phyloP scores from a whole-genome alignment of 1,139 yeast genomes.

The Yamadazyma taylorii region DNA sequence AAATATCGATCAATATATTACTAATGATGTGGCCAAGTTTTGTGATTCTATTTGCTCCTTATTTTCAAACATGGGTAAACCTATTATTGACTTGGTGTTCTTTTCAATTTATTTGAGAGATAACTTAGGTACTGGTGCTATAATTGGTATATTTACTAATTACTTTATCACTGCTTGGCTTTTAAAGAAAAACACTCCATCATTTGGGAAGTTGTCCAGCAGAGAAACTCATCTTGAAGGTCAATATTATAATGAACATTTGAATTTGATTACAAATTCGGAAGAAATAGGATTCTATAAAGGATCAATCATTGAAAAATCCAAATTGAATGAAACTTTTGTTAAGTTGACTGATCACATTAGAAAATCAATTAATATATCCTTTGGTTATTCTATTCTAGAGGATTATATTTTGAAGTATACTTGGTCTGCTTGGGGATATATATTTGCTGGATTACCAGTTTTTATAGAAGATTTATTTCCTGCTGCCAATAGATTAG shows the following conservation, averaged over 20 bases:
- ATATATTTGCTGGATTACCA: constrained; percentile 86
- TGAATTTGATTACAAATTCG: constrained; percentile 81
- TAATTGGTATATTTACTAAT: constrained; percentile 77
- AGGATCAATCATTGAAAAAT: constrained; percentile 81
- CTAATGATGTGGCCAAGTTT: constrained; percentile 81
- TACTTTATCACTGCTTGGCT: constrained; percentile 79
- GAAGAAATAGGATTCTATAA: constrained; percentile 95
- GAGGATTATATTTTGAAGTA: constrained; percentile 89
- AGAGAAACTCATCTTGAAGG: constrained; percentile 81
- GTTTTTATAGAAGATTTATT: constrained; percentile 54
- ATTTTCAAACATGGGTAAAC: constrained; percentile 89
- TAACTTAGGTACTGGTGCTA: constrained; percentile 83
- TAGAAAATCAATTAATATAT: constrained; percentile 48
- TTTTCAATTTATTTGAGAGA: constrained; percentile 83
- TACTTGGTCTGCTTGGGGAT: constrained; percentile 95
- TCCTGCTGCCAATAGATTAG: constrained; percentile 19
- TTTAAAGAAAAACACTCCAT: constrained; percentile 74
- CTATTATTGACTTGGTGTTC: constrained; percentile 83
- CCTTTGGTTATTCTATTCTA: constrained; percentile 62
- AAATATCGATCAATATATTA: constrained; percentile 73
- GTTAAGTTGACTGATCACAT: constrained; percentile 49
- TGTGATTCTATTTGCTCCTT: constrained; percentile 81
- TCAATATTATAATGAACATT: constrained; percentile 81
- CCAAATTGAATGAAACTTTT: constrained; percentile 63
- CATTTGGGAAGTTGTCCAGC: constrained; percentile 79